phyloP scores from a whole-genome alignment of 345 rosid species.

The Lumnitzera racemosa region DNA sequence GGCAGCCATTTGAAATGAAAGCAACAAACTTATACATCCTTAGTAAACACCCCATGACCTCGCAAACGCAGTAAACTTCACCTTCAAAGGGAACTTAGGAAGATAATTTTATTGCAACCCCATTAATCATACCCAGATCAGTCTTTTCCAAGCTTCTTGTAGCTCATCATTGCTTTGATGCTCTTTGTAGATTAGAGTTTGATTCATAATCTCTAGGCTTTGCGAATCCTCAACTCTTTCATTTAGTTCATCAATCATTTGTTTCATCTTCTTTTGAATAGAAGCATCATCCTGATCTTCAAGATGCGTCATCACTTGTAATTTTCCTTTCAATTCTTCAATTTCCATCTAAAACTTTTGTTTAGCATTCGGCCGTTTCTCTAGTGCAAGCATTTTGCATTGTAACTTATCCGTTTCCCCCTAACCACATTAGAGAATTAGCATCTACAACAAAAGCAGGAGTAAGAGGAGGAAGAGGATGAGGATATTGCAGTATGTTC shows the following conservation, averaged over 20 bases:
- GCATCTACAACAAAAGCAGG: too few relatives aligned
- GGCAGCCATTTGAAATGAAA: conserved; percentile 38
- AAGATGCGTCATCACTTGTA: conserved; percentile 74
- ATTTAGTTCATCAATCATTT: conserved; percentile 51
- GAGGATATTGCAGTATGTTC: too few relatives aligned
- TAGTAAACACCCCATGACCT: conserved; percentile 29
- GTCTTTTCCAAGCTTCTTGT: conserved; percentile 35
- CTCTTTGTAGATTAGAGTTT: conserved; percentile 31
- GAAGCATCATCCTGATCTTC: conserved; percentile 67
- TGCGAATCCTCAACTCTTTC: conserved; percentile 45
- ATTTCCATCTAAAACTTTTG: conserved; percentile 86
- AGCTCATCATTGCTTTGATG: conserved; percentile 54
- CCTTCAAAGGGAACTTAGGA: neutral
- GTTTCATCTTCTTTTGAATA: conserved; percentile 52
- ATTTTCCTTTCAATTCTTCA: conserved; percentile 69
- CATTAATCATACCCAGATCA: conserved; percentile 27
- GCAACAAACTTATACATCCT: conserved; percentile 17
- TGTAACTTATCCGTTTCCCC: conserved; percentile 68
- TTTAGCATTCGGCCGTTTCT: conserved; percentile 54
- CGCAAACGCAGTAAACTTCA: too few relatives aligned
- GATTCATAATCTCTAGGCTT: conserved; percentile 21
- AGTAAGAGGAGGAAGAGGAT: too few relatives aligned
- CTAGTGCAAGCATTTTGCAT: conserved; percentile 51
- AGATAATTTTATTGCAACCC: neutral
- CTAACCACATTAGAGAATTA: conserved; percentile 17